Evolutionary conservation across 768 basidiomycete genomes (phyloP).

Genomic region (Tulasnella sp.): DNA sequence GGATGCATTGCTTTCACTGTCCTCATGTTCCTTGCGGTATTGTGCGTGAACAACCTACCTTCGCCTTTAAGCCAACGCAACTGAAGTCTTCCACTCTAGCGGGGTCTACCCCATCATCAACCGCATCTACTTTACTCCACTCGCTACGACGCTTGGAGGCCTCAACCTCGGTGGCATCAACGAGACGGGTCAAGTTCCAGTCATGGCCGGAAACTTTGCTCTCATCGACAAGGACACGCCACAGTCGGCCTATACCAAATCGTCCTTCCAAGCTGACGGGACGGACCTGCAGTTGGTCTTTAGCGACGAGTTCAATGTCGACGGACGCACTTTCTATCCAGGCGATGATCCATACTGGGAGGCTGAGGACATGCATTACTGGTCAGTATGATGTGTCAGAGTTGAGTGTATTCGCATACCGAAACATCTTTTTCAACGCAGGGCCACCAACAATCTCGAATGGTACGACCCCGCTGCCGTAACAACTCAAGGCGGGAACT

Average conservation of each 20-base stretch:
- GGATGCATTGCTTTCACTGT: conserved; percentile 32
- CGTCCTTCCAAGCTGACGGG: conserved; percentile 46
- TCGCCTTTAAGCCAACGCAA: neutral
- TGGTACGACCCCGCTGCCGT: conserved; percentile 84
- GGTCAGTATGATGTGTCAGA: neutral
- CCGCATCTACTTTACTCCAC: neutral
- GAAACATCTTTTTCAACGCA: neutral
- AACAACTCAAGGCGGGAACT: conserved; percentile 61
- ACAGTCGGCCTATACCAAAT: conserved; percentile 43
- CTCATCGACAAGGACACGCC: conserved; percentile 80
- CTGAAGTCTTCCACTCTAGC: neutral
- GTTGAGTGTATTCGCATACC: neutral
- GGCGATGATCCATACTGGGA: conserved; percentile 91
- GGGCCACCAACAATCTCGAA: conserved; percentile 56
- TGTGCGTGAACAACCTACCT: conserved; percentile 18
- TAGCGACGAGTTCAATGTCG: conserved; percentile 80
- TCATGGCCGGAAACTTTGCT: conserved; percentile 36
- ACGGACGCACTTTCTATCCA: conserved; percentile 73
- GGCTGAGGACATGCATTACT: conserved; percentile 73
- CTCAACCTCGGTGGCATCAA: conserved; percentile 81
- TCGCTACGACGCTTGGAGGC: neutral
- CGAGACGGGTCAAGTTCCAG: conserved; percentile 75
- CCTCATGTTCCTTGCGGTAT: conserved; percentile 28
- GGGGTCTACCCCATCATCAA: neutral
- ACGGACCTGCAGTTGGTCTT: conserved; percentile 62